Evolutionary conservation across 306 rosid species (phyloP), one percentile per base, ranked within the genome.

Genomic region (Lablab purpureus): DNA sequence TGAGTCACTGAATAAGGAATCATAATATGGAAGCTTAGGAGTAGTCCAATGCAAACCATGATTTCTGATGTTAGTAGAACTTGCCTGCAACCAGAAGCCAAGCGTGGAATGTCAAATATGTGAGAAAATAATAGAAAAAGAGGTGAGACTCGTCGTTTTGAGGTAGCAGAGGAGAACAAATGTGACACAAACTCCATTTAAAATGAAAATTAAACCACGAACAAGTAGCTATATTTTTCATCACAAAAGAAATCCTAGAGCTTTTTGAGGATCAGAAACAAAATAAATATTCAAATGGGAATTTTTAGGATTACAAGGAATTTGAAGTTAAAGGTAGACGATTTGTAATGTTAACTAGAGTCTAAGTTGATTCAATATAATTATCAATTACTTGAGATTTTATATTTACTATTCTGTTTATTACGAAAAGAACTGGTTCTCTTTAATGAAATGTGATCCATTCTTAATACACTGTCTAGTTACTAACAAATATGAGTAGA

Each of bases 61-160:
- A 93, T 82, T 84, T 93, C 97, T 64, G 97, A 91, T 45, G 93
- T 88, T 58, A 93, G 78, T 67, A 93, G 86, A 74, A 93, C 74
- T 75, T 93, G 98, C 90, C 98, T 93, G 85, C 84, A 82, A 76
- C 36, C 37, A 50, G 74, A 83, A 45, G 45, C 80, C 65, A 81
- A 74, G 30, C 78, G 54, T 76, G 66, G 11, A 49, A 60, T 18
- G 40, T 62, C n/a, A 55, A 41, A 21, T 10, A 30, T n/a, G 69
- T 51, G 32, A 52, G 75, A 43, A 69, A 77, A 43, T 10, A 51
- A 58, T 62, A 14, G 52, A 22, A 18, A 10, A 72, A 46, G 15
- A 32, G 14, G 51, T 56, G 17, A 71, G 49, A 41, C 52, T 77
- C 30, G 2, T 55, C 46, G 22, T 45, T 50, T 58, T 40, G 68